phyloP scores from a whole-genome alignment of 176 grass and related monocot genomes.

The Aegilops tauschii region DNA sequence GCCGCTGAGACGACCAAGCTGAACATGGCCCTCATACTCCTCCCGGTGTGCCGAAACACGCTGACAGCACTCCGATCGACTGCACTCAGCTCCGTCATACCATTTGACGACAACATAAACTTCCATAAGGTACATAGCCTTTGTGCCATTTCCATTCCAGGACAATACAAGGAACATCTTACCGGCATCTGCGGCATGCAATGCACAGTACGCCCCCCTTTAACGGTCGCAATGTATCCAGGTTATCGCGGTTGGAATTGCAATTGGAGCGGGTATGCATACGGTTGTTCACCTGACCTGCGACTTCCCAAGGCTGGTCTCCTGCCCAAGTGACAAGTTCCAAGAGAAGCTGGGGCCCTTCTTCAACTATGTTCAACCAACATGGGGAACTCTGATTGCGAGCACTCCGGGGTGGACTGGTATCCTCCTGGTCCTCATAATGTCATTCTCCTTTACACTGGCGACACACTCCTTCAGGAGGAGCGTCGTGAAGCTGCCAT shows the following conservation, averaged over 20 bases:
- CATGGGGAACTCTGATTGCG: slow-evolving; percentile 38
- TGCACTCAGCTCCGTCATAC: slow-evolving; percentile 47
- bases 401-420: slow-evolving; percentile 87
- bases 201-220: background rate
- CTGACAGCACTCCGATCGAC: slow-evolving; percentile 77
- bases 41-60: slow-evolving; percentile 89
- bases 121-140: slow-evolving; percentile 75
- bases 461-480: slow-evolving; percentile 84
- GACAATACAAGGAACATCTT: background rate
- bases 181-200: background rate
- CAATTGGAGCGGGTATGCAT: slow-evolving; percentile 60
- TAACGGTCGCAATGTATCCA: slow-evolving; percentile 16
- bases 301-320: slow-evolving; percentile 83
- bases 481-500: slow-evolving; percentile 82
- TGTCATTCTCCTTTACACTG: slow-evolving; percentile 94
- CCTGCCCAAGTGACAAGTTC: slow-evolving; percentile 69
- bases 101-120: slow-evolving; percentile 98
- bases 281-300: slow-evolving; percentile 70
- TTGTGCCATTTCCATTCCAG: background rate
- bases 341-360: slow-evolving; percentile 49
- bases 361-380: slow-evolving; percentile 78
- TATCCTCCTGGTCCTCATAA: slow-evolving; percentile 77
- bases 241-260: slow-evolving; percentile 58
- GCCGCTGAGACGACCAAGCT: slow-evolving; percentile 89
- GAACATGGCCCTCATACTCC: slow-evolving; percentile 95